Conservation (phyloP, 1,284 basidiomycete genomes). For the Sporisorium sorghi region DNA sequence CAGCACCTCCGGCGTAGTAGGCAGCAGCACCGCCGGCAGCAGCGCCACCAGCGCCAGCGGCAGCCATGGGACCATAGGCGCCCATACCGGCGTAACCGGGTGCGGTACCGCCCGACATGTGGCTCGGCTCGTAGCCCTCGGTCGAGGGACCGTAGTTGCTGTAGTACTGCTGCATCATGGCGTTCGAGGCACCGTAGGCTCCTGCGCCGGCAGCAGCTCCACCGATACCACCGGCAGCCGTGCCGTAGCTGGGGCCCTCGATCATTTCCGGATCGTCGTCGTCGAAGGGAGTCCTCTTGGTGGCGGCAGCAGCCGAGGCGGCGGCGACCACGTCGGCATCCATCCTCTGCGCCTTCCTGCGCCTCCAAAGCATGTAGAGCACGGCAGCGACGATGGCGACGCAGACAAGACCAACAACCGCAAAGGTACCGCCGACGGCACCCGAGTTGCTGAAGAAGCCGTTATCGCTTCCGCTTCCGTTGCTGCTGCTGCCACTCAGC, state of each 20-base stretch:
- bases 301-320: slow-evolving; percentile 66
- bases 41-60: slow-evolving; percentile 55
- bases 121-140: slow-evolving; percentile 60
- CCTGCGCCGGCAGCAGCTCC: slow-evolving; percentile 43
- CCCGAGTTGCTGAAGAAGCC: slow-evolving; percentile 65
- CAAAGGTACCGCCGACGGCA: slow-evolving; percentile 68
- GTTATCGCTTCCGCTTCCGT: slow-evolving; percentile 21
- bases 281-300: slow-evolving; percentile 67
- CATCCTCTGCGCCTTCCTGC: slow-evolving; percentile 65
- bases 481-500: slow-evolving; percentile 34
- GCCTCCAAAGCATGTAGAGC: slow-evolving; percentile 62
- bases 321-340: slow-evolving; percentile 68
- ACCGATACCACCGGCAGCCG: slow-evolving; percentile 23
- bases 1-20: slow-evolving; percentile 38
- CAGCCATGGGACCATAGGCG: slow-evolving; percentile 60
- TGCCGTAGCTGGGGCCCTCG: slow-evolving; percentile 58
- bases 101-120: slow-evolving; percentile 56
- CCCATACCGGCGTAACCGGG: slow-evolving; percentile 64
- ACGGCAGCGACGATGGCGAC: slow-evolving; percentile 54
- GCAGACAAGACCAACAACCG: slow-evolving; percentile 65
- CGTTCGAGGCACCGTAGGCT: slow-evolving; percentile 39
- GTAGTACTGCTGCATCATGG: slow-evolving; percentile 59
- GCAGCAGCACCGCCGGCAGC: slow-evolving; percentile 54
- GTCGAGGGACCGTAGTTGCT: slow-evolving; percentile 41
- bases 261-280: slow-evolving; percentile 69